Percentiles rank a stretch among this genome's conserved stretches.
These are phyloP conservation scores for Crucihimalaya himalaica DNA, from an alignment of 345 rosid genomes.

Conservation along the genomic window DNA sequence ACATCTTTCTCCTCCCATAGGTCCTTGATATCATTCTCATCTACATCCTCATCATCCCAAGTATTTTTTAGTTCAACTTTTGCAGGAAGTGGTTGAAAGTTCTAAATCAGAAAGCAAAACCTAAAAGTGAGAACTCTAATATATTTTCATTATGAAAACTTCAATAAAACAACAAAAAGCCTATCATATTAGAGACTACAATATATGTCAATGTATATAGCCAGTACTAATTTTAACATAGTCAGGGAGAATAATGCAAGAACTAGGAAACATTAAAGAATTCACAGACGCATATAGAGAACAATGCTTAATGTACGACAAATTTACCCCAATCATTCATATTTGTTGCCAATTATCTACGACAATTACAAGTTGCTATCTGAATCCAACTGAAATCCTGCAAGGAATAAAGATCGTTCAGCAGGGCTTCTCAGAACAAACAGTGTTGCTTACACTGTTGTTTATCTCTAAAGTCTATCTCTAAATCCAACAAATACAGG, in stretches of 20 bases:
- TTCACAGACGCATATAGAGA: background rate
- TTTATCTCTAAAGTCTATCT: too few relatives aligned
- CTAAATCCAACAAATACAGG: too few relatives aligned
- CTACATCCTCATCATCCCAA: conserved; percentile 96
- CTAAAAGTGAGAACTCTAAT: conserved; percentile 10
- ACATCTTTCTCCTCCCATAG: conserved; percentile 98
- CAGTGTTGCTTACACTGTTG: background rate
- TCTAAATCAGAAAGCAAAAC: conserved; percentile 19
- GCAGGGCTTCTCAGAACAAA: background rate
- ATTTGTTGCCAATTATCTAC: background rate
- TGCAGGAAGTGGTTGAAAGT: conserved; percentile 50
- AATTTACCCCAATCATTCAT: conserved; percentile 38
- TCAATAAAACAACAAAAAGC: background rate
- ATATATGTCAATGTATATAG: background rate
- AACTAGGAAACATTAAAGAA: background rate
- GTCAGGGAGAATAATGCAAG: background rate
- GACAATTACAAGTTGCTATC: background rate
- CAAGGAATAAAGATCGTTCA: background rate
- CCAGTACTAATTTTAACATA: background rate
- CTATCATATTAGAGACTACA: background rate
- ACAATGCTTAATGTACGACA: background rate
- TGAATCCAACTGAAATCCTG: conserved; percentile 20
- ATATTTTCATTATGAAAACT: background rate
- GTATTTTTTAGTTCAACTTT: conserved; percentile 55
- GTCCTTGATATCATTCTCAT: conserved; percentile 81